Percentiles rank a stretch among this genome's conserved stretches.
Evolutionary conservation across 2,329 filamentous ascomycete species (phyloP).

Genomic region (Mycosphaerelloides madeirae): DNA sequence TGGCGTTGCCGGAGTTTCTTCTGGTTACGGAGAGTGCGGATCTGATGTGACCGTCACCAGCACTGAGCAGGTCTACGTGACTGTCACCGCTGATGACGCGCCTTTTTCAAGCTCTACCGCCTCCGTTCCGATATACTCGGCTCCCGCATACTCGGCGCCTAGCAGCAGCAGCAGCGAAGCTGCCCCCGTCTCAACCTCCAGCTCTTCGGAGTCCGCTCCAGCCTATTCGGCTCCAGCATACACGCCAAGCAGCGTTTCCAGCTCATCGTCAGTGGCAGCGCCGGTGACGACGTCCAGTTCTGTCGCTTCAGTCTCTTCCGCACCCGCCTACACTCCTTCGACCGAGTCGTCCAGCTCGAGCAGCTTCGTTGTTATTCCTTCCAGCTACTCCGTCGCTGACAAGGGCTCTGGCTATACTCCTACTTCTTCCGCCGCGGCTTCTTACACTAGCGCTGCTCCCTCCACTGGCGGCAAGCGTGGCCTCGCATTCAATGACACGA

Average conservation of each 20-base stretch:
- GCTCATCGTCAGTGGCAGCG: conserved; percentile 1
- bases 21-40: conserved; percentile 6
- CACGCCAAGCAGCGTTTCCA: conserved; percentile 1
- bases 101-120: conserved; percentile 10
- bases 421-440: conserved; percentile 18
- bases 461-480: conserved; percentile 54
- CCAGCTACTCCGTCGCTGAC: conserved; percentile 3
- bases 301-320: conserved; percentile 4
- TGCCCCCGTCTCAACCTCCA: conserved; percentile 10
- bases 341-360: conserved; percentile 4
- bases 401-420: conserved; percentile 11
- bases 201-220: conserved; percentile 13
- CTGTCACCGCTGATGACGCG: conserved; percentile 12
- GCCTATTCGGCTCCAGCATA: conserved; percentile 12
- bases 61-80: conserved; percentile 36
- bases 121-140: conserved; percentile 4
- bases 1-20: conserved; percentile 8
- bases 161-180: conserved; percentile 13
- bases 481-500: conserved; percentile 58
- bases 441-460: conserved; percentile 13
- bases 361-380: conserved; percentile 3
- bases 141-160: conserved; percentile 11
- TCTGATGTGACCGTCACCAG: conserved; percentile 39
- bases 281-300: conserved; percentile 4
- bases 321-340: not conserved